Conservation (phyloP, 179 eudicot species). For the Carnegiea gigantea region DNA sequence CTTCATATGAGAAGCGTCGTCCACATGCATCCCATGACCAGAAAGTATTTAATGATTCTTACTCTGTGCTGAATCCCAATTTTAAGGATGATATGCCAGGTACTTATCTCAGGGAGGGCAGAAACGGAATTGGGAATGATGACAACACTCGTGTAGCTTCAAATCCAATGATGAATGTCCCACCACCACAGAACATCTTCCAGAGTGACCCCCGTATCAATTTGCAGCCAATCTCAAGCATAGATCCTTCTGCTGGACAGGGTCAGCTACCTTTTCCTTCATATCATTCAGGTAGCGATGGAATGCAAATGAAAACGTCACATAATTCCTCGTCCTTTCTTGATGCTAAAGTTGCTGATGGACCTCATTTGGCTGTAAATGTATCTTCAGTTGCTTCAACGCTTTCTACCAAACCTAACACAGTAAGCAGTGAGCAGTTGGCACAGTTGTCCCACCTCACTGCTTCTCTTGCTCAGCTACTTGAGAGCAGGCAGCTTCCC, state of each 20-base stretch:
- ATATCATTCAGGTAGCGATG: slow-evolving; percentile 12
- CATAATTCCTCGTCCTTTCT: slow-evolving; percentile 12
- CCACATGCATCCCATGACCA: slow-evolving; percentile 30
- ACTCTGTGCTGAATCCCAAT: slow-evolving; percentile 29
- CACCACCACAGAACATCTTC: slow-evolving; percentile 33
- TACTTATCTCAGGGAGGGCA: no score
- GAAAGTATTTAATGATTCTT: slow-evolving; percentile 32
- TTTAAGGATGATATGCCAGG: slow-evolving; percentile 7
- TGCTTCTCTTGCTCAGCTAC: slow-evolving; percentile 47
- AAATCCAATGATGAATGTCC: slow-evolving; percentile 19
- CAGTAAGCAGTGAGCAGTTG: slow-evolving; percentile 38
- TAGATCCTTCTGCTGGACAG: slow-evolving; percentile 30
- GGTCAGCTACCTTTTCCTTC: slow-evolving; percentile 34
- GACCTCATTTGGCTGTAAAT: slow-evolving; percentile 28
- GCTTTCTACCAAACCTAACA: slow-evolving; percentile 20
- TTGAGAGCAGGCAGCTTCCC: slow-evolving; percentile 49
- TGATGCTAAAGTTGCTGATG: slow-evolving; percentile 21
- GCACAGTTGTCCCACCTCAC: slow-evolving; percentile 40
- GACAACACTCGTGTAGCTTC: slow-evolving; percentile 12
- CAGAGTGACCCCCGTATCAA: slow-evolving; percentile 30
- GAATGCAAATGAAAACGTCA: slow-evolving; percentile 23
- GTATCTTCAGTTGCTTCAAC: slow-evolving; percentile 24
- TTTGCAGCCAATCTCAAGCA: slow-evolving; percentile 27
- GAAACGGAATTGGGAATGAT: no score
- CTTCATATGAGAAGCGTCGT: slow-evolving; percentile 29